Conservation (phyloP, 495 filamentous ascomycete genomes). For the Penicillium ochrochloron region DNA sequence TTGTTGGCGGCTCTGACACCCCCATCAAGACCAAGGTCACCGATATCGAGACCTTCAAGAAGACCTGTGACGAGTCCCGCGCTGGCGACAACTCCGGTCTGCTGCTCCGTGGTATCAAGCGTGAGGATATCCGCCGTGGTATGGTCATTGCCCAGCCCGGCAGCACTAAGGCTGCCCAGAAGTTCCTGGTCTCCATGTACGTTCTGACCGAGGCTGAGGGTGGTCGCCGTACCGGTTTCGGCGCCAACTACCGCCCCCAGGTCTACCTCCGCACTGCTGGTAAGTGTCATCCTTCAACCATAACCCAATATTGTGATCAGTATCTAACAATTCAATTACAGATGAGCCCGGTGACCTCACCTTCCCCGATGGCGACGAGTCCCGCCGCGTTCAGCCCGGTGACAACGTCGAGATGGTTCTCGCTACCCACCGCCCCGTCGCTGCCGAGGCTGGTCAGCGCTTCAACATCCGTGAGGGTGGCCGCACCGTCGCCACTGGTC, state of each 20-base stretch:
- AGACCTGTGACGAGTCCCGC: conserved; percentile 89
- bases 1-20: conserved; percentile 75
- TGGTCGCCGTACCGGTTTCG: conserved; percentile 92
- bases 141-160: conserved; percentile 89
- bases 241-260: conserved; percentile 92
- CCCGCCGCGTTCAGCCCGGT: conserved; percentile 89
- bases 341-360: conserved; percentile 80
- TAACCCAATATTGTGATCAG: conserved; percentile 14
- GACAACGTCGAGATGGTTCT: conserved; percentile 98
- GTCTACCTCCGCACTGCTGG: conserved; percentile 91
- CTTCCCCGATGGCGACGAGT: conserved; percentile 79
- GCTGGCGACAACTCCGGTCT: conserved; percentile 99
- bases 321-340: conserved; percentile 18
- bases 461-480: conserved; percentile 98
- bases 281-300: conserved; percentile 40
- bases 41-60: conserved; percentile 99
- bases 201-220: conserved; percentile 97
- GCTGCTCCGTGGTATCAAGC: conserved; percentile 88
- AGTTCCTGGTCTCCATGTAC: conserved; percentile 95
- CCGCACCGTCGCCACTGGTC: conserved; percentile 87
- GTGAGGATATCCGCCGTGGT: conserved; percentile 90
- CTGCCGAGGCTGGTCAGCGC: conserved; percentile 85
- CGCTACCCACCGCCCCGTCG: conserved; percentile 77
- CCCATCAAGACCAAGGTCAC: conserved; percentile 98
- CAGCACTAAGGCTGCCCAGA: conserved; percentile 75